Percentiles rank a stretch among this genome's conserved stretches.
These are phyloP conservation scores for Lojkania enalia DNA, from an alignment of 2,329 filamentous ascomycete species.

Conservation along the genomic window DNA sequence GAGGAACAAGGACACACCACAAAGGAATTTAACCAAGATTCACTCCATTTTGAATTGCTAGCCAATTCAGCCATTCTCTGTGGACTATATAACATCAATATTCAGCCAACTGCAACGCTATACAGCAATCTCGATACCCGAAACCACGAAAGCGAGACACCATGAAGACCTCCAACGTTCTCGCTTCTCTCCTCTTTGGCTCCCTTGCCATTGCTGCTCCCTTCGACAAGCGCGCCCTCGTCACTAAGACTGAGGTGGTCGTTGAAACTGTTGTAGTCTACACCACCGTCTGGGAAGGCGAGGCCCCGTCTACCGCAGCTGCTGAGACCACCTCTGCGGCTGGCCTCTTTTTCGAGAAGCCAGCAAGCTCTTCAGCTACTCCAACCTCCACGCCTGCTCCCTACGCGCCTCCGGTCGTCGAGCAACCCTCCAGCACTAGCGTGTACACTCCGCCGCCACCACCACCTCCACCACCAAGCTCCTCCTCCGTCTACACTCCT, in stretches of 20 bases:
- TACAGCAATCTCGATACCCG: constrained; percentile 18
- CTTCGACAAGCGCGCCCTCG: constrained; percentile 39
- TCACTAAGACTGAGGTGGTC: constrained; percentile 38
- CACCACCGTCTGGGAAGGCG: constrained; percentile 41
- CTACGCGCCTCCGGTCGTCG: constrained; percentile 10
- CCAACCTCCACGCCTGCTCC: constrained; percentile 15
- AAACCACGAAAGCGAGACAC: constrained; percentile 21
- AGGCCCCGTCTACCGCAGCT: constrained; percentile 12
- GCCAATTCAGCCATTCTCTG: constrained; percentile 37
- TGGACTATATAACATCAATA: constrained; percentile 17
- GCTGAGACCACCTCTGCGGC: constrained; percentile 19
- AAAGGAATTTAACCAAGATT: constrained; percentile 3
- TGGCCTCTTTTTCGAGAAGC: constrained; percentile 25
- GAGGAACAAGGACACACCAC: background rate
- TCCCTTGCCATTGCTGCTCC: constrained; percentile 39
- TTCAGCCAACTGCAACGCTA: constrained; percentile 15
- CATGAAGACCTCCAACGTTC: constrained; percentile 43
- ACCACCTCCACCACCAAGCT: constrained; percentile 10
- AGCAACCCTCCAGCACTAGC: constrained; percentile 12
- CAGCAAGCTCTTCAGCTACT: constrained; percentile 20
- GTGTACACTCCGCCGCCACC: constrained; percentile 14
- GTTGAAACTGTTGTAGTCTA: constrained; percentile 40
- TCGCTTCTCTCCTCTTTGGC: constrained; percentile 41
- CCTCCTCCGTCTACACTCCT: constrained; percentile 15
- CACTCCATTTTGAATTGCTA: constrained; percentile 35